Conservation (phyloP, 257 asterid species). For the Capsicum chinense region DNA sequence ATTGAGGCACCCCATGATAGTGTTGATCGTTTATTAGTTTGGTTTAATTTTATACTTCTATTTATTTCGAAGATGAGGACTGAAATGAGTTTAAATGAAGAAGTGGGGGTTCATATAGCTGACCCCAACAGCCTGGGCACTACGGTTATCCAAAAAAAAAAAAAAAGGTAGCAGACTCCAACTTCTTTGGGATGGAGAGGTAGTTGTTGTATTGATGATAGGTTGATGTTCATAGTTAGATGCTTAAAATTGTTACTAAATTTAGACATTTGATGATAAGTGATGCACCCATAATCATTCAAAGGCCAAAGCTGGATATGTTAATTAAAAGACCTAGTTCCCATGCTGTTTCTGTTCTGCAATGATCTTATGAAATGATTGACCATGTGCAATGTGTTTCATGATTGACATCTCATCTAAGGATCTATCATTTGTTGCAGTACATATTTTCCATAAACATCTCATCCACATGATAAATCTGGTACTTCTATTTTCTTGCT, state of each 20-base stretch:
- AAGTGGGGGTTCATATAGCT: conserved; percentile 19
- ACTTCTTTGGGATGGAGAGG: neutral
- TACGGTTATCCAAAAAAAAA: no score
- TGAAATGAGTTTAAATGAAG: neutral
- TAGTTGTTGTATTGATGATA: neutral
- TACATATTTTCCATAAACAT: neutral
- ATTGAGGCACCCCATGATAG: neutral
- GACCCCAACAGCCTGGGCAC: neutral
- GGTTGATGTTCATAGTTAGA: conserved; percentile 11
- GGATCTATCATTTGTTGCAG: no score
- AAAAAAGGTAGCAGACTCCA: neutral
- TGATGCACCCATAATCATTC: neutral
- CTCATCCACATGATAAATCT: conserved; percentile 17
- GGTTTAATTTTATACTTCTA: neutral
- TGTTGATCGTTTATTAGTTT: neutral
- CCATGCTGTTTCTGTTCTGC: conserved; percentile 12
- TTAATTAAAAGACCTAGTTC: neutral
- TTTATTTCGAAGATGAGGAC: neutral
- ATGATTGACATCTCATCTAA: no score
- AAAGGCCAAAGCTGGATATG: conserved; percentile 21
- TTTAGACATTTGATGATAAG: neutral
- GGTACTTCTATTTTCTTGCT: neutral
- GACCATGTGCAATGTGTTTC: neutral
- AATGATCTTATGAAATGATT: neutral
- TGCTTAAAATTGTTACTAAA: conserved; percentile 5